phyloP scores from a whole-genome alignment of 208 protist species.

The Leishmania tarentolae region DNA sequence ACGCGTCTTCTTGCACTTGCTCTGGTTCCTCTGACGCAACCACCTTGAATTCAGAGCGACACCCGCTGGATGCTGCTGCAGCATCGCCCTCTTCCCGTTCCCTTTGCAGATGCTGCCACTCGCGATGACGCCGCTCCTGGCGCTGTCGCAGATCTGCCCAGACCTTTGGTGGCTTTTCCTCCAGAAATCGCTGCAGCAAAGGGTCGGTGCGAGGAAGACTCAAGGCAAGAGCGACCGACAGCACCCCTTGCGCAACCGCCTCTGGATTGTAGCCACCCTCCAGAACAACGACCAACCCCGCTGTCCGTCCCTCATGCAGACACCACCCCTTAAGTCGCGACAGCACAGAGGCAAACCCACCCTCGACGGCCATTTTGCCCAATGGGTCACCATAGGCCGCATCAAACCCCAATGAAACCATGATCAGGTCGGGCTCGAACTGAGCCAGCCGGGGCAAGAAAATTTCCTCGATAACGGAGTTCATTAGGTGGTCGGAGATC shows the following conservation, averaged over 20 bases:
- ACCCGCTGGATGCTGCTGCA: not conserved
- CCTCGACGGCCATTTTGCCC: constrained; percentile 81
- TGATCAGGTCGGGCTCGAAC: constrained; percentile 79
- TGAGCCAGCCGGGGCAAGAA: constrained; percentile 73
- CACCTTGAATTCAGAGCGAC: not conserved
- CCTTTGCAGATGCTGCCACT: constrained; percentile 26
- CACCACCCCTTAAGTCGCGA: constrained; percentile 65
- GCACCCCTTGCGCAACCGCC: constrained; percentile 61
- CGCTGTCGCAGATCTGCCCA: constrained; percentile 66
- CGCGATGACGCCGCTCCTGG: constrained; percentile 32
- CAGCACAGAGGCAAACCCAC: constrained; percentile 63
- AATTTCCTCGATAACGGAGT: constrained; percentile 46
- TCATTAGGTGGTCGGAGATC: constrained; percentile 78
- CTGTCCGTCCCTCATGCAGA: constrained; percentile 21
- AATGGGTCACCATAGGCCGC: constrained; percentile 91
- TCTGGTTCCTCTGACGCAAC: constrained; percentile 2
- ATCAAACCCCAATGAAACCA: constrained; percentile 93
- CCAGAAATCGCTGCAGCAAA: constrained; percentile 32
- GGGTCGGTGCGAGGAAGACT: constrained; percentile 47
- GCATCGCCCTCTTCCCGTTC: constrained; percentile 17
- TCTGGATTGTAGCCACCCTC: constrained; percentile 86
- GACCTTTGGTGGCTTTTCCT: constrained; percentile 37
- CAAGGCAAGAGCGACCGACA: constrained; percentile 64
- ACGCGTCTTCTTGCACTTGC: constrained; percentile 34
- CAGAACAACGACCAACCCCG: constrained; percentile 60